Evolutionary conservation across 2,329 filamentous ascomycete species (phyloP).

Genomic region (Colletotrichum australisinense): DNA sequence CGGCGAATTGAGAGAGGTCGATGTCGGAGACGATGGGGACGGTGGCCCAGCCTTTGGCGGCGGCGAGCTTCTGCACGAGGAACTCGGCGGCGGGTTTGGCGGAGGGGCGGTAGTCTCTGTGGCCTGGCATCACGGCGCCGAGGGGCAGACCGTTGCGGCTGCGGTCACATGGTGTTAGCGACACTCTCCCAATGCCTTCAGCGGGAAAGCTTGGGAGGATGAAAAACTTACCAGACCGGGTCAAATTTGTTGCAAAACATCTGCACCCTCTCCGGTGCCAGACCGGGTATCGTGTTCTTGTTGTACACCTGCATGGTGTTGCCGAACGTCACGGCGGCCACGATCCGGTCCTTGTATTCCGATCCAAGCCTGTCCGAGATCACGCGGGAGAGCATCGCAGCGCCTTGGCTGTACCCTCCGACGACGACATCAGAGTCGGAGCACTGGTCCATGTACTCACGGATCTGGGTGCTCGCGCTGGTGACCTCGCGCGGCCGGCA

Average conservation of each 20-base stretch:
- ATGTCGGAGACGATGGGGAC: background rate
- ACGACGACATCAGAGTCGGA: background rate
- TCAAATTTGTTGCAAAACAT: background rate
- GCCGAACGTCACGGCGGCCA: background rate
- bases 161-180: background rate
- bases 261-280: background rate
- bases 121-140: background rate
- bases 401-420: background rate
- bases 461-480: background rate
- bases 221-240: background rate
- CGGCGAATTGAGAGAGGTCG: background rate
- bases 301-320: background rate
- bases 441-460: background rate
- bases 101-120: background rate
- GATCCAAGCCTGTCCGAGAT: background rate
- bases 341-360: background rate
- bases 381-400: background rate
- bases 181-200: background rate
- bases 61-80: background rate
- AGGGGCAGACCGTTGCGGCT: background rate
- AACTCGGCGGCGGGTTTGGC: background rate
- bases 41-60: background rate
- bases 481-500: background rate
- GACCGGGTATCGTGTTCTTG: background rate
- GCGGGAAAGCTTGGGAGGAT: fast-evolving